Percentiles rank a stretch among this genome's conserved stretches.
These are phyloP conservation scores for Dactylella cylindrospora DNA, from an alignment of 2,329 filamentous ascomycete species.

Conservation along the genomic window DNA sequence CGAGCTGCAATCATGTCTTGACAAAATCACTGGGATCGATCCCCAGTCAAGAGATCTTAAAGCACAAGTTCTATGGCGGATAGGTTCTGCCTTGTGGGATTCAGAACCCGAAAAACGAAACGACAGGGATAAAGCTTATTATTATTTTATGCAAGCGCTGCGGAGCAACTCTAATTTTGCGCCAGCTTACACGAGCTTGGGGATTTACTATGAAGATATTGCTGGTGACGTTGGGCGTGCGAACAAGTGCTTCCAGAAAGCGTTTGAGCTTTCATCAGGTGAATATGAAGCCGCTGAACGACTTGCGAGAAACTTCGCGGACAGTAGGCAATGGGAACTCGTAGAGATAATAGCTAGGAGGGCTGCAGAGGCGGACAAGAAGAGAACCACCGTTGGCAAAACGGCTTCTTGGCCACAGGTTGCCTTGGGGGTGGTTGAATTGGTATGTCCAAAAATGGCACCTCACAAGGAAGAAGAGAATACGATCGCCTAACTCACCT, in stretches of 20 bases:
- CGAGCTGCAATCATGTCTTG: constrained; percentile 70
- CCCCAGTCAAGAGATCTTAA: constrained; percentile 69
- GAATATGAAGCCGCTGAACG: constrained; percentile 86
- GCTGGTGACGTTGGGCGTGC: constrained; percentile 82
- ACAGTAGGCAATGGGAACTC: constrained; percentile 91
- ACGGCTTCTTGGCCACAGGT: constrained; percentile 96
- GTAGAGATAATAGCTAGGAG: constrained; percentile 90
- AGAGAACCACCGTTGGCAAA: constrained; percentile 83
- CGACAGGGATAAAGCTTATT: constrained; percentile 77
- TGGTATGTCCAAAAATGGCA: constrained; percentile 47
- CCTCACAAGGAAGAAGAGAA: no score
- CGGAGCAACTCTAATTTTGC: constrained; percentile 86
- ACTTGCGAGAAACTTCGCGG: constrained; percentile 80
- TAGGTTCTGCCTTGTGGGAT: constrained; percentile 53
- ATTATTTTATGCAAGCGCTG: constrained; percentile 77
- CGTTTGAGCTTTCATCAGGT: constrained; percentile 83
- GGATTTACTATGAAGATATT: constrained; percentile 88
- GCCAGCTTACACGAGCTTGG: constrained; percentile 85
- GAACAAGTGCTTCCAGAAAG: constrained; percentile 92
- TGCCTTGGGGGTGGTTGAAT: constrained; percentile 84
- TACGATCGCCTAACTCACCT: no score
- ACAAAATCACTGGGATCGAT: constrained; percentile 64
- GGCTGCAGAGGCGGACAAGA: constrained; percentile 91
- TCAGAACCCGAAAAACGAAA: constrained; percentile 58
- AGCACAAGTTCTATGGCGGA: constrained; percentile 80